Conservation (phyloP, 2,329 filamentous ascomycete genomes). For the Alternaria sp. region DNA sequence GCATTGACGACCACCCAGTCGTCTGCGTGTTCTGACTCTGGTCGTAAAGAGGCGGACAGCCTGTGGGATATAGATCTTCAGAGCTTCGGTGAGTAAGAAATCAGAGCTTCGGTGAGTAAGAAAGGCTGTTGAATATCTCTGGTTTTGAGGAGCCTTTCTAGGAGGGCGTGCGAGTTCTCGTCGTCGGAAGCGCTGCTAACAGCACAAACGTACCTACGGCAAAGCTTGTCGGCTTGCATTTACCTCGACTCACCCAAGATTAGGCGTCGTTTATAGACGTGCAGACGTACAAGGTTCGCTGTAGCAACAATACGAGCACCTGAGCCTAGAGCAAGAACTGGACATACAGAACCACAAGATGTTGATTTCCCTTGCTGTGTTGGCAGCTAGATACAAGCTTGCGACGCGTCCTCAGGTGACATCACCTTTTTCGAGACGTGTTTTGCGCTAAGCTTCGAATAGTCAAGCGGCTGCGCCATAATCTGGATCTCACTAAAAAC, state of each 20-base stretch:
- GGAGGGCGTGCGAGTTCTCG: too few species aligned
- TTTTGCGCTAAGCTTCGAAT: neutral
- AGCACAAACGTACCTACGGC: too few species aligned
- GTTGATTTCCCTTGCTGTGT: neutral
- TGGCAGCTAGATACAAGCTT: neutral
- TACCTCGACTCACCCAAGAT: neutral
- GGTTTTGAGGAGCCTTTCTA: too few species aligned
- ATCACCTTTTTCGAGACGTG: neutral
- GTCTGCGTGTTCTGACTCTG: too few species aligned
- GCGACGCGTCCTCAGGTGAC: neutral
- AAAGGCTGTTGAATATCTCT: too few species aligned
- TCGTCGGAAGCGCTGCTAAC: too few species aligned
- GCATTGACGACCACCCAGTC: too few species aligned
- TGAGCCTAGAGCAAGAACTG: neutral
- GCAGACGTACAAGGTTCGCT: neutral
- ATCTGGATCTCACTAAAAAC: neutral
- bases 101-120: too few species aligned
- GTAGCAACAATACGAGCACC: neutral
- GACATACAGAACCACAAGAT: neutral
- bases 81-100: too few species aligned
- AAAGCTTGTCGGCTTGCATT: too few species aligned
- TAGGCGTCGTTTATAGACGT: neutral
- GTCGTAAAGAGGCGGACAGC: too few species aligned
- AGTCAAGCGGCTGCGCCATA: neutral
- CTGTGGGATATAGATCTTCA: too few species aligned